Percentiles rank a stretch among this genome's conserved stretches.
Evolutionary conservation across 768 basidiomycete genomes (phyloP).

Genomic region (Cystobasidium onofrii): DNA sequence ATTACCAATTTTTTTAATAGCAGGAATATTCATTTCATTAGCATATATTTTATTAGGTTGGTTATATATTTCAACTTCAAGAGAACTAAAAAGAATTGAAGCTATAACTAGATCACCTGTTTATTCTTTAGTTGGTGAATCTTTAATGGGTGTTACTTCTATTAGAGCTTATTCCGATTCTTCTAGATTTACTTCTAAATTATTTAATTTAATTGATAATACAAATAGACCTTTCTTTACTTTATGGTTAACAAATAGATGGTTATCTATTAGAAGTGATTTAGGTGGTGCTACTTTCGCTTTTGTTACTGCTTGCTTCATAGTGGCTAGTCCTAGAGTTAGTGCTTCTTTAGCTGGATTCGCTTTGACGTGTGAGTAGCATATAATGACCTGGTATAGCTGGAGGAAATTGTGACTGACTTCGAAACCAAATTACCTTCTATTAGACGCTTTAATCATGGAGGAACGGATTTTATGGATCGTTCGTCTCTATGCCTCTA

Average conservation of each 20-base stretch:
- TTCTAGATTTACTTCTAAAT: slow-evolving; percentile 46
- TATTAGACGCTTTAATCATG: slow-evolving; percentile 41
- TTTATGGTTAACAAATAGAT: slow-evolving; percentile 45
- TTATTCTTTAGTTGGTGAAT: slow-evolving; percentile 47
- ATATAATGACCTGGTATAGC: too few relatives aligned
- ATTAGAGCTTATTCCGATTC: slow-evolving; percentile 49
- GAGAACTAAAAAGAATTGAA: slow-evolving; percentile 48
- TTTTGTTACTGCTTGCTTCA: slow-evolving; percentile 45
- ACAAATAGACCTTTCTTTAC: slow-evolving; percentile 47
- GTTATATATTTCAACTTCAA: slow-evolving; percentile 46
- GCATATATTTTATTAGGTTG: slow-evolving; percentile 45
- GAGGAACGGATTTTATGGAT: slow-evolving; percentile 49
- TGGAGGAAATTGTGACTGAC: too few relatives aligned
- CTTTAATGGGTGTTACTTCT: slow-evolving; percentile 46
- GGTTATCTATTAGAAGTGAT: slow-evolving; percentile 41
- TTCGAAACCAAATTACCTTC: too few relatives aligned
- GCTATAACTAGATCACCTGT: slow-evolving; percentile 46
- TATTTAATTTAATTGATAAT: slow-evolving; percentile 45
- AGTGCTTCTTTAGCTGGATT: slow-evolving; percentile 46
- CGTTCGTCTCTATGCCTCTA: slow-evolving; percentile 45
- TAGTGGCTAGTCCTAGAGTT: slow-evolving; percentile 43
- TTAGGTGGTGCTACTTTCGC: slow-evolving; percentile 46
- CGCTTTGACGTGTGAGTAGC: slow-evolving; percentile 37
- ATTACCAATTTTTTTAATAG: slow-evolving; percentile 46
- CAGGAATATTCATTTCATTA: slow-evolving; percentile 43